Evolutionary conservation across 768 basidiomycete genomes (phyloP), one percentile per base, ranked within the genome.

Genomic region (Cyclocybe cylindracea): DNA sequence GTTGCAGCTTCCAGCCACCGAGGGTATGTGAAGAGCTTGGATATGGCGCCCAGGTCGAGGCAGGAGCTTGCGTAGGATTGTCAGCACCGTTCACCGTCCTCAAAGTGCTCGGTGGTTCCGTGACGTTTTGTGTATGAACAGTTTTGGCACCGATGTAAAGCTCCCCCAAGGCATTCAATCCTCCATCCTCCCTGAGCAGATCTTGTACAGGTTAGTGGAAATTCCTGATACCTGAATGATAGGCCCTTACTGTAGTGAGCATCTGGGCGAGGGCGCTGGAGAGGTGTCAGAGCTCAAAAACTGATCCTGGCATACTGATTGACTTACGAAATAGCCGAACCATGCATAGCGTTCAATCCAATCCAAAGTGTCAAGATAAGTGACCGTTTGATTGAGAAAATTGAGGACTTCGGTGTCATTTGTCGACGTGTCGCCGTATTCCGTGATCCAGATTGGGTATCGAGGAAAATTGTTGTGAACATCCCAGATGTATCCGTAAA

Each of bases 341-440:
- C 84, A 87, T 0, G 83, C 72, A 58, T 85, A 86, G 14, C 83
- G 76, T 57, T 86, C 84, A 14, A 86, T 71, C 73, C 77, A 86
- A 29, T 75, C 71, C 16, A 83, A 70, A 2, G 62, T 60, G 44
- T 86, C 83, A 70, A 87, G 72, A 55, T 77, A 83, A 10, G 70
- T 64, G n/a, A 74, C 74, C 2, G 83, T 84, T 18, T 72, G 67
- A 57, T 86, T 84, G 70, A 87, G 69, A 60, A 86, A 85, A 46
- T 72, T 63, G 33, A 71, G 62, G 11, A 84, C 77, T 42, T 79
- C 80, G 39, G 67, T 67, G 43, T 68, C 66, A 59, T 78, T 78
- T 40, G 68, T 63, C 33, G 79, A 78, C 41, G 78, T 82, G 50
- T 82, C 81, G 0, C 81, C 82, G 63, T 72, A 86, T 57, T 86